Conservation (phyloP, 1,139 yeast species). For the Taphrina wiesneri region DNA sequence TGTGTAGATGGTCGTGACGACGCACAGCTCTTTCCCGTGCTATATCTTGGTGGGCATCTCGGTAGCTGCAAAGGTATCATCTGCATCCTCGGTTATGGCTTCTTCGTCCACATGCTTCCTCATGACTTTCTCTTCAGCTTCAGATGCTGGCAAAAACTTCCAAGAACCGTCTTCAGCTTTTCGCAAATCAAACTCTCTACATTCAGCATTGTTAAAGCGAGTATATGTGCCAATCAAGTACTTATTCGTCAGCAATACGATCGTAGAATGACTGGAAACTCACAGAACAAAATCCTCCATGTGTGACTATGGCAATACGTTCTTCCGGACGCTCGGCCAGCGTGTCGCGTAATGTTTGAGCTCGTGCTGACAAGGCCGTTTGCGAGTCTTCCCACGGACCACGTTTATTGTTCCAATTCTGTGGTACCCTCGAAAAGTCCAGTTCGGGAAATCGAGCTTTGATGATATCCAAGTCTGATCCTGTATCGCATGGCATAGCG, state of each 20-base stretch:
- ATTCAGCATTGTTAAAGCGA: slow-evolving; percentile 12
- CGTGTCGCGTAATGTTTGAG: slow-evolving; percentile 11
- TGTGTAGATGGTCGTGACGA: neutral
- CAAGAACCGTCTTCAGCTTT: neutral
- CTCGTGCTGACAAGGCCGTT: slow-evolving; percentile 28
- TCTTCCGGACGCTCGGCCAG: slow-evolving; percentile 23
- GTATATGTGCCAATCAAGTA: slow-evolving; percentile 16
- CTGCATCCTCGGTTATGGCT: neutral
- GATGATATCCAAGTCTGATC: slow-evolving; percentile 13
- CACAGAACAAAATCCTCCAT: slow-evolving; percentile 36
- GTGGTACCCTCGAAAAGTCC: slow-evolving; percentile 26
- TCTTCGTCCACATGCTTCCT: slow-evolving; percentile 11
- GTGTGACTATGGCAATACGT: slow-evolving; percentile 35
- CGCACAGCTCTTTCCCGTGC: neutral
- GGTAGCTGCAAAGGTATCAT: slow-evolving; percentile 1
- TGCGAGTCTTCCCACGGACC: slow-evolving; percentile 34
- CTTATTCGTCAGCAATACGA: neutral
- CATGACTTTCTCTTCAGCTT: neutral
- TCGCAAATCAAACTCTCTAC: slow-evolving; percentile 4
- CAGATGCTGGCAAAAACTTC: neutral
- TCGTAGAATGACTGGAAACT: neutral
- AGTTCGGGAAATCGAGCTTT: slow-evolving; percentile 22
- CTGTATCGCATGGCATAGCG: slow-evolving; percentile 37
- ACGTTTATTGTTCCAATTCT: slow-evolving; percentile 33
- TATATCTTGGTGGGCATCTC: slow-evolving; percentile 14